A percentile compares a stretch with the other conserved stretches of the same genome.
phyloP scores from a whole-genome alignment of 192 early-diverging fungal genomes.

The Geranomyces variabilis region DNA sequence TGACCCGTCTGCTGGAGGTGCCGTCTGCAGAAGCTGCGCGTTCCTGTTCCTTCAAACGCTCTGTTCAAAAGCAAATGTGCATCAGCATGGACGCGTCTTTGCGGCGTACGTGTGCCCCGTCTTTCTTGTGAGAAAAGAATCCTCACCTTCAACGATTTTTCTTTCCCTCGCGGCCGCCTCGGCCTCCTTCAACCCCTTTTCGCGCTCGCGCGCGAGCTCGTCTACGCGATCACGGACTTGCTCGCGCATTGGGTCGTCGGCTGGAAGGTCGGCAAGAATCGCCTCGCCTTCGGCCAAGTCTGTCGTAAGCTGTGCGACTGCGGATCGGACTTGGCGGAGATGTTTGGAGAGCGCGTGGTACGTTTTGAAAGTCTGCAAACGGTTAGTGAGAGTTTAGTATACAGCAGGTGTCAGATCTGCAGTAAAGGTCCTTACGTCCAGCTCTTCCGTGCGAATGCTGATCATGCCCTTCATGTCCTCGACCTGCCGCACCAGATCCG shows the following conservation, averaged over 20 bases:
- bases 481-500: constrained; percentile 14
- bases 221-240: constrained; percentile 4
- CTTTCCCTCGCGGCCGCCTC: constrained; percentile 21
- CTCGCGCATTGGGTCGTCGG: constrained; percentile 26
- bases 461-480: constrained; percentile 39
- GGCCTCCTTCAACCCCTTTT: constrained; percentile 7
- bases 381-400: not conserved
- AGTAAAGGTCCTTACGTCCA: constrained; percentile 12
- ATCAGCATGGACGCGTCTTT: too few relatives aligned
- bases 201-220: constrained; percentile 13
- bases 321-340: constrained; percentile 30
- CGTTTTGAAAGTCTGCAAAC: constrained; percentile 25
- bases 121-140: too few relatives aligned
- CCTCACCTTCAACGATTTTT: constrained; percentile 11
- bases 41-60: constrained; percentile 1
- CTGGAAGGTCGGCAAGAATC: constrained; percentile 17
- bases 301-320: constrained; percentile 16
- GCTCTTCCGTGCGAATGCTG: constrained; percentile 13
- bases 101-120: too few relatives aligned
- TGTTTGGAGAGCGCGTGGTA: constrained; percentile 38
- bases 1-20: too few relatives aligned
- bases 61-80: too few relatives aligned
- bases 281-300: constrained; percentile 27
- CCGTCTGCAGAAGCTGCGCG: not conserved
- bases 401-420: not conserved